Base-by-base conservation (phyloP, 1,284 basidiomycete species). In the Mycena citricolor region DNA sequence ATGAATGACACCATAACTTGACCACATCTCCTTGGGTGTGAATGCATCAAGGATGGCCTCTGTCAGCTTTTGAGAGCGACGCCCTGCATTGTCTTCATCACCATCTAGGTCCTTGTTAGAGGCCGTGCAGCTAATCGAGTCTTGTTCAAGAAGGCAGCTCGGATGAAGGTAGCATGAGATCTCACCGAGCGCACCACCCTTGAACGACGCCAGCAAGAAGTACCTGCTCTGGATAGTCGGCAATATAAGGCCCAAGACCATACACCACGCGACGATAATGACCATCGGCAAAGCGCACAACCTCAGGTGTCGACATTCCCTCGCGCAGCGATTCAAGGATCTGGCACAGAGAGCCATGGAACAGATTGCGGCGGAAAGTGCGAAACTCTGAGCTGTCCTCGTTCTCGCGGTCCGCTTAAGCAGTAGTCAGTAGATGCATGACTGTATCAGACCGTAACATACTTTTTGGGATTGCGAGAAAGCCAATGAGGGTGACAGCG, bases 381-480 rank as follows among this genome's bases (percentile, higher is more conserved):
- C 49, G 52, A 32, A 51, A 57, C 5, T 6, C 36, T 4, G n/a
- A n/a, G n/a, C n/a, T n/a, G n/a, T n/a, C n/a, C n/a, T n/a, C n/a
- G n/a, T n/a, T n/a, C n/a, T n/a, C n/a, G n/a, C n/a, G n/a, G n/a
- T n/a, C n/a, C n/a, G n/a, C n/a, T n/a, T n/a, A n/a, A n/a, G n/a
- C n/a, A n/a, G n/a, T n/a, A n/a, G n/a, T n/a, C n/a, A n/a, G n/a
- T n/a, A n/a, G n/a, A n/a, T n/a, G n/a, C n/a, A n/a, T n/a, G n/a
- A n/a, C n/a, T 13, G 29, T 12, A 4, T 41, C 14, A 20, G 17
- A 10, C 10, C 22, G 4, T 14, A 8, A 55, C 58, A 11, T 46
- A 66, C 64, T 55, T 50, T 65, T 66, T 0, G 61, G 64, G n/a
- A 65, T 62, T 4, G 65, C 52, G 4, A 69, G 51, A 51, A 67